Percentiles rank a stretch among this genome's conserved stretches.
phyloP scores from a whole-genome alignment of 2,329 filamentous ascomycete genomes.

The Diaporthe nobilis region DNA sequence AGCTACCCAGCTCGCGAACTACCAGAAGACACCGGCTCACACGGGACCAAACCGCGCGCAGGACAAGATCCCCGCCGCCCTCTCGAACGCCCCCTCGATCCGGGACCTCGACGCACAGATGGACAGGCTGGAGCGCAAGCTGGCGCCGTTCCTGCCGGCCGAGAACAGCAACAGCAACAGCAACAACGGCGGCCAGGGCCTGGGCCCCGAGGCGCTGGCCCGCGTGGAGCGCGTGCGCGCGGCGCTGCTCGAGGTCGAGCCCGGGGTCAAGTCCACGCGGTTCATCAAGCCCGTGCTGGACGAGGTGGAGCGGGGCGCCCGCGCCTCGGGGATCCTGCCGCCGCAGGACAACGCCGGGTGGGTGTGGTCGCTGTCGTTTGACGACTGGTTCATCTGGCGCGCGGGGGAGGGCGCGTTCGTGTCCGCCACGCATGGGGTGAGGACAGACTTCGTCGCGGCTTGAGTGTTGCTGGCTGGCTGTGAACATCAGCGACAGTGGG shows the following conservation, averaged over 20 bases:
- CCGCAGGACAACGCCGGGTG: slow-evolving; percentile 25
- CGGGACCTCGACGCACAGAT: slow-evolving; percentile 3
- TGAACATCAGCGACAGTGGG: no score
- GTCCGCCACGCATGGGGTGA: background rate
- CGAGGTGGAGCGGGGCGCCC: slow-evolving; percentile 23
- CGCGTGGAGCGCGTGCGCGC: background rate
- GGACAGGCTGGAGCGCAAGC: slow-evolving; percentile 13
- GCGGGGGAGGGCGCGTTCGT: slow-evolving; percentile 14
- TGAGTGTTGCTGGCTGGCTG: slow-evolving; percentile 15
- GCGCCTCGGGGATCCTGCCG: slow-evolving; percentile 26
- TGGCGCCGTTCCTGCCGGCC: slow-evolving; percentile 27
- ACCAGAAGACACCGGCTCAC: background rate
- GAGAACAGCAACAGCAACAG: background rate
- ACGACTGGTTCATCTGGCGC: slow-evolving; percentile 37
- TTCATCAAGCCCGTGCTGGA: slow-evolving; percentile 23
- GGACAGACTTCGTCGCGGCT: slow-evolving; percentile 13
- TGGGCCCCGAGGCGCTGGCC: background rate
- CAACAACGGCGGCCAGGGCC: background rate
- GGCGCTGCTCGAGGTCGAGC: slow-evolving; percentile 16
- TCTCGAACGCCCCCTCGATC: slow-evolving; percentile 30
- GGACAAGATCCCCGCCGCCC: slow-evolving; percentile 28
- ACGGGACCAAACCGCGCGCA: background rate
- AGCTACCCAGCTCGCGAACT: background rate
- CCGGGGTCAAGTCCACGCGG: slow-evolving; percentile 7
- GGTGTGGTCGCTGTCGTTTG: slow-evolving; percentile 30